phyloP scores from a whole-genome alignment of 495 filamentous ascomycete species.

The Penicillium pulvis region DNA sequence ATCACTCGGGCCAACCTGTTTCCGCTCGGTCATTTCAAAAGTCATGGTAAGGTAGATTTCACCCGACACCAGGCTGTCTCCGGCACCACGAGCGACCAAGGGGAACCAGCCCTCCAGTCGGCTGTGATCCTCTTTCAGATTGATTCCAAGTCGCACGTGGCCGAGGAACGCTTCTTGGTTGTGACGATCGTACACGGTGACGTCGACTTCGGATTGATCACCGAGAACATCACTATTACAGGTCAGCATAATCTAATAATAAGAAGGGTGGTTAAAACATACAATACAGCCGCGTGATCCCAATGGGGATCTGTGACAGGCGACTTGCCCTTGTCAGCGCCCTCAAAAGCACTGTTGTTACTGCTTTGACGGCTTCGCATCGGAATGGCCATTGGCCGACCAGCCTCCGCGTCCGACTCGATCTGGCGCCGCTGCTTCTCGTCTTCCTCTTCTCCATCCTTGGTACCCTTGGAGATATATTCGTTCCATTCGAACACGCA shows the following conservation, averaged over 20 bases:
- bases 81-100: conserved; percentile 65
- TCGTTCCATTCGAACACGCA: conserved; percentile 97
- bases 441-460: conserved; percentile 58
- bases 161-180: conserved; percentile 89
- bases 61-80: conserved; percentile 76
- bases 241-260: conserved; percentile 17
- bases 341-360: conserved; percentile 77
- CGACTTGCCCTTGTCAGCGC: conserved; percentile 64
- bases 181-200: conserved; percentile 89
- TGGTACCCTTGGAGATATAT: conserved; percentile 86
- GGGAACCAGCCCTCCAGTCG: conserved; percentile 84
- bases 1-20: conserved; percentile 93
- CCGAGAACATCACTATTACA: conserved; percentile 83
- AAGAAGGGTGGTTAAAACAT: conserved; percentile 41
- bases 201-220: conserved; percentile 85
- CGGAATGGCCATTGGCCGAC: conserved; percentile 13
- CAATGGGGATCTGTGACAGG: conserved; percentile 88
- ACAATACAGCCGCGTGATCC: conserved; percentile 97
- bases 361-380: conserved; percentile 67
- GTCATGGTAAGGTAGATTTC: conserved; percentile 85
- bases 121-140: conserved; percentile 65
- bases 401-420: conserved; percentile 57
- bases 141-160: conserved; percentile 77
- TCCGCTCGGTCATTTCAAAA: conserved; percentile 89
- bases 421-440: conserved; percentile 50